phyloP scores from a whole-genome alignment of 1,284 basidiomycete species.

The Microbotryomycetes sp. region DNA sequence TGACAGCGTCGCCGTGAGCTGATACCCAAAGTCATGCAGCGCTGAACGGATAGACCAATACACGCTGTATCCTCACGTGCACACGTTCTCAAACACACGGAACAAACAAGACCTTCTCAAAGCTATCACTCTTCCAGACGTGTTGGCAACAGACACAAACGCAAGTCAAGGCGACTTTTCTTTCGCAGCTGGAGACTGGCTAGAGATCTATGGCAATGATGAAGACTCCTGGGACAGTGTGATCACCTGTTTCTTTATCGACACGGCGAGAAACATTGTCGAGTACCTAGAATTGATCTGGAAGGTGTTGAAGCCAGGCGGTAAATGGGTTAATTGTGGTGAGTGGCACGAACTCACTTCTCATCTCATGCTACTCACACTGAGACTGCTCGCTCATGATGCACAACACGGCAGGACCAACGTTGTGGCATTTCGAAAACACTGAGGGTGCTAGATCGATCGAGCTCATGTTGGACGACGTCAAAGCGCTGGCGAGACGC shows the following conservation, averaged over 20 bases:
- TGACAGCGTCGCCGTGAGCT: neutral
- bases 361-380: constrained; percentile 1
- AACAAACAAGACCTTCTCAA: constrained; percentile 58
- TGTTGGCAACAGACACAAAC: constrained; percentile 55
- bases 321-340: constrained; percentile 85
- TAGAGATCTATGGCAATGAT: constrained; percentile 70
- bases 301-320: constrained; percentile 67
- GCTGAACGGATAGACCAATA: constrained; percentile 61
- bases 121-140: constrained; percentile 69
- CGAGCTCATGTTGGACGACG: constrained; percentile 81
- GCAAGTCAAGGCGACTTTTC: constrained; percentile 58
- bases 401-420: constrained; percentile 57
- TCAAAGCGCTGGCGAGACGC: constrained; percentile 63
- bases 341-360: constrained; percentile 40
- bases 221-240: constrained; percentile 72
- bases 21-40: constrained; percentile 45
- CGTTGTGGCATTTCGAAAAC: constrained; percentile 96
- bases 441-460: constrained; percentile 66
- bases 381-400: neutral
- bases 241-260: constrained; percentile 95
- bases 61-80: constrained; percentile 77
- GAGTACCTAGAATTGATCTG: constrained; percentile 80
- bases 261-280: constrained; percentile 89
- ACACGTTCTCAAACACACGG: constrained; percentile 75
- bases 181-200: constrained; percentile 85